Percentiles rank a stretch among this genome's conserved stretches.
These are phyloP conservation scores for Pseudisothecium myosuroides DNA, from an alignment of 225 moss, liverwort and hornwort genomes.

Conservation along the genomic window DNA sequence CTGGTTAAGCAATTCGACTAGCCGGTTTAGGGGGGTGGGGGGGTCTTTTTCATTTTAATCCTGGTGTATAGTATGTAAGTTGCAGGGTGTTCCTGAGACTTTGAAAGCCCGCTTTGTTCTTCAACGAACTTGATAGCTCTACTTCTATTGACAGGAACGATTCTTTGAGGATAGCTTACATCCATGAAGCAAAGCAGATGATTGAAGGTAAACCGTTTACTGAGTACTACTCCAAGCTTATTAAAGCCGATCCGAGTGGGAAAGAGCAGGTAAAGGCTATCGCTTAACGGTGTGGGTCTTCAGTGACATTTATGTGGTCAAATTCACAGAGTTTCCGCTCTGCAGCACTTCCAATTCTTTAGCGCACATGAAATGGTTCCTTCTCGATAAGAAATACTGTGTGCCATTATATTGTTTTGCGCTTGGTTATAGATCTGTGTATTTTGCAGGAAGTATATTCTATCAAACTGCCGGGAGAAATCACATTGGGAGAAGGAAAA, in stretches of 20 bases:
- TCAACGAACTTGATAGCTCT: not conserved
- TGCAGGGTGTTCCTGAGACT: not conserved
- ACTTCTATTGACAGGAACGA: constrained; percentile 33
- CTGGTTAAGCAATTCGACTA: not conserved
- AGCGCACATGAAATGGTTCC: not conserved
- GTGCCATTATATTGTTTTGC: not conserved
- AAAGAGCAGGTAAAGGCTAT: constrained; percentile 37
- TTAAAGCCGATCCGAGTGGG: constrained; percentile 56
- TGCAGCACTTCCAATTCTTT: not conserved
- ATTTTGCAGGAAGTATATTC: constrained; percentile 45
- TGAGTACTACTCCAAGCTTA: constrained; percentile 48
- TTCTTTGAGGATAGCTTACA: constrained; percentile 47
- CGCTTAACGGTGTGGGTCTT: not conserved
- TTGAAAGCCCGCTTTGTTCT: not conserved
- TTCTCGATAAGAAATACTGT: not conserved
- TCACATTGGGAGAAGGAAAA: constrained; percentile 41
- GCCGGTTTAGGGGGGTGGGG: not conserved
- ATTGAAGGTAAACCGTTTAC: constrained; percentile 7
- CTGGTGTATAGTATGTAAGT: not conserved
- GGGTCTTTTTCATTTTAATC: not conserved
- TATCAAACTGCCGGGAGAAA: constrained; percentile 50
- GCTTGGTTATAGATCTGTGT: not conserved
- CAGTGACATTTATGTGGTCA: not conserved
- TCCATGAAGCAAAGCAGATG: constrained; percentile 25
- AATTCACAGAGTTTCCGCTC: not conserved